phyloP scores from a whole-genome alignment of 352 stramenopile species.

The Aphanomyces astaci region DNA sequence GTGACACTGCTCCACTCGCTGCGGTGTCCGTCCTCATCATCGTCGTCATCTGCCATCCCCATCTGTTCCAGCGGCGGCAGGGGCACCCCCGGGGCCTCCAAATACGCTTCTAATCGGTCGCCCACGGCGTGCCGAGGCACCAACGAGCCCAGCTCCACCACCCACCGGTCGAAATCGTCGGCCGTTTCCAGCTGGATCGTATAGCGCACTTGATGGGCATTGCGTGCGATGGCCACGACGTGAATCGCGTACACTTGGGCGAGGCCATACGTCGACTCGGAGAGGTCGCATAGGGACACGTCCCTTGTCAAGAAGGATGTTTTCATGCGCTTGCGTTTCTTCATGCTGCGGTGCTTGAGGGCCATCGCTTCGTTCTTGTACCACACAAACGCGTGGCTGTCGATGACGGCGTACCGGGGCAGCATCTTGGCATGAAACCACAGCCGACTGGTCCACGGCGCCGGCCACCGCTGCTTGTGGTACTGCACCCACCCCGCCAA shows the following conservation, averaged over 20 bases:
- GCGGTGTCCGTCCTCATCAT: not conserved
- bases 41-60: not conserved
- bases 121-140: slow-evolving; percentile 57
- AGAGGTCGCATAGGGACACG: slow-evolving; percentile 54
- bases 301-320: slow-evolving; percentile 71
- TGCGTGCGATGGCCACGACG: slow-evolving; percentile 46
- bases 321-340: slow-evolving; percentile 72
- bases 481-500: slow-evolving; percentile 87
- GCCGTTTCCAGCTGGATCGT: slow-evolving; percentile 60
- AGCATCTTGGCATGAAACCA: slow-evolving; percentile 43
- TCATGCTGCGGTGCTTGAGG: slow-evolving; percentile 70
- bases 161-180: slow-evolving; percentile 75
- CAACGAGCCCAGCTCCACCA: slow-evolving; percentile 57
- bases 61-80: slow-evolving; percentile 29
- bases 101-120: slow-evolving; percentile 49
- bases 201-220: slow-evolving; percentile 52
- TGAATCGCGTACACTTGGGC: slow-evolving; percentile 70
- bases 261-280: slow-evolving; percentile 60
- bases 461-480: slow-evolving; percentile 49
- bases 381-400: slow-evolving; percentile 63
- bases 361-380: slow-evolving; percentile 77
- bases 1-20: slow-evolving; percentile 83
- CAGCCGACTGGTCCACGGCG: slow-evolving; percentile 26
- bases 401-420: slow-evolving; percentile 75
- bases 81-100: slow-evolving; percentile 55